Conservation (phyloP, 345 rosid species). For the Noccaea caerulescens region DNA sequence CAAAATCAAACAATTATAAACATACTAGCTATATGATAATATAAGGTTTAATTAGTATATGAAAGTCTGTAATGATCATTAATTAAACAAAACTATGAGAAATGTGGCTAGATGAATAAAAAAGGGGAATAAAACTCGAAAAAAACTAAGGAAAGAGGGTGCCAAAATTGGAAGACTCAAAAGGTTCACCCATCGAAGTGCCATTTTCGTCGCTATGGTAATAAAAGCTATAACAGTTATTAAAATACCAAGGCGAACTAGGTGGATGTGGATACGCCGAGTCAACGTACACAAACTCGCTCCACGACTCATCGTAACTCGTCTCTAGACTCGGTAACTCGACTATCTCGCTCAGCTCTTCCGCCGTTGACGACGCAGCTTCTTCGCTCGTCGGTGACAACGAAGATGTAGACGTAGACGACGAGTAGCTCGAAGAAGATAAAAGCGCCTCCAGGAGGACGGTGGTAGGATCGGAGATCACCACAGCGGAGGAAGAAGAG, state of each 20-base stretch:
- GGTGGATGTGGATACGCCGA: conserved; percentile 50
- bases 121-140: background rate
- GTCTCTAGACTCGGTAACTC: conserved; percentile 74
- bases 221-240: conserved; percentile 41
- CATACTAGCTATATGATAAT: background rate
- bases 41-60: conserved; percentile 26
- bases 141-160: conserved; percentile 35
- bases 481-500: background rate
- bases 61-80: conserved; percentile 30
- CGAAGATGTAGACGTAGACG: conserved; percentile 35
- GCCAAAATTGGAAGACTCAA: conserved; percentile 45
- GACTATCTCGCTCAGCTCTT: conserved; percentile 81
- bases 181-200: conserved; percentile 39
- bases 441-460: conserved; percentile 16
- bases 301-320: conserved; percentile 54
- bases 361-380: conserved; percentile 55
- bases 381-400: conserved; percentile 42
- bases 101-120: background rate
- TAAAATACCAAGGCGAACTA: conserved; percentile 47
- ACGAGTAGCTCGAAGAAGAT: conserved; percentile 23
- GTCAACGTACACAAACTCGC: conserved; percentile 68
- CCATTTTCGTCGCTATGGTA: conserved; percentile 48
- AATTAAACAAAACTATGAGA: conserved; percentile 2
- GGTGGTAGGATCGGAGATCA: conserved; percentile 10
- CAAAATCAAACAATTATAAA: background rate